Conservation (phyloP, 140 eudicot species). For the Flaveria floridana region DNA sequence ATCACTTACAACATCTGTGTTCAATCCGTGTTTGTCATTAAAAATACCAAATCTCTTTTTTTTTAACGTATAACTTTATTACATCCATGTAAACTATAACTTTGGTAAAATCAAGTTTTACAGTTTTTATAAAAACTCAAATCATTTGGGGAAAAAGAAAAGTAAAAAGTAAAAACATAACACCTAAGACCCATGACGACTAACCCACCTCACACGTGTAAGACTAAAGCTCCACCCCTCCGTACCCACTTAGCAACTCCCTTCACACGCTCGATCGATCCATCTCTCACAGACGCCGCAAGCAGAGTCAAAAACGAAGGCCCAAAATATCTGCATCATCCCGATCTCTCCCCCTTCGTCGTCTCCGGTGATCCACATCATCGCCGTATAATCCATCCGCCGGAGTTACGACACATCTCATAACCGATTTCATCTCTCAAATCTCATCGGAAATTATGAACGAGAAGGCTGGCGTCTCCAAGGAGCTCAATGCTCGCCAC, state of each 20-base stretch:
- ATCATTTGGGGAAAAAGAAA: neutral
- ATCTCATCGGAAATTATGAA: conserved; percentile 51
- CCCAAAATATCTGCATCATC: conserved; percentile 23
- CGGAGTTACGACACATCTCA: conserved; percentile 29
- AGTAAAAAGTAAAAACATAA: neutral
- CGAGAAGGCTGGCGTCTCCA: conserved; percentile 83
- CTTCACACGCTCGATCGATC: conserved; percentile 32
- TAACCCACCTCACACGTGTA: conserved; percentile 26
- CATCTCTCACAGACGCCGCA: neutral
- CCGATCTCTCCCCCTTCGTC: conserved; percentile 27
- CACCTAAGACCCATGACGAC: neutral
- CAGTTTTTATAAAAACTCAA: neutral
- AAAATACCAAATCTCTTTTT: neutral
- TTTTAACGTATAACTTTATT: neutral
- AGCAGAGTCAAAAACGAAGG: neutral
- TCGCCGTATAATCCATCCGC: conserved; percentile 14
- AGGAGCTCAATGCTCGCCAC: conserved; percentile 95
- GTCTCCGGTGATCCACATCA: conserved; percentile 39
- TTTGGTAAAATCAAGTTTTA: too few species aligned
- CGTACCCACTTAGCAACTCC: conserved; percentile 27
- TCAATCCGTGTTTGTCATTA: neutral
- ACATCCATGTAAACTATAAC: too few species aligned
- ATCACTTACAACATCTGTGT: too few species aligned
- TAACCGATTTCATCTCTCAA: neutral
- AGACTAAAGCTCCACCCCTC: neutral